Evolutionary conservation across 2,329 filamentous ascomycete genomes (phyloP), one percentile per base, ranked within the genome.

Genomic region (Hypoxylon sp.): DNA sequence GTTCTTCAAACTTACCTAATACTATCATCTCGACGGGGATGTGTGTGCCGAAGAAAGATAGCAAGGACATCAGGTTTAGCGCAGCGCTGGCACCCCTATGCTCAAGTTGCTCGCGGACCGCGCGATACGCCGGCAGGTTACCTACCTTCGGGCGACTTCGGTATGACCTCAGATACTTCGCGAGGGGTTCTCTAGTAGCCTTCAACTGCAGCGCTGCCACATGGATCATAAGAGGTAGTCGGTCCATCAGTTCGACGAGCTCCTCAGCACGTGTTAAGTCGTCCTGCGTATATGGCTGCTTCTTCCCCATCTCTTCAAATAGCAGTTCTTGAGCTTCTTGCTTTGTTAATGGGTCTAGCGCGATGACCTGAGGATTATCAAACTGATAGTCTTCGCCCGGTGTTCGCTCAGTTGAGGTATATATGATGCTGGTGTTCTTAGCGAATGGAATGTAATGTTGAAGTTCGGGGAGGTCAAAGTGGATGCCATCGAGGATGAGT

Each of bases 221-320:
- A 72, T 92, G 89, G 19, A 93, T 90, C 69, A 91, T 91, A 6
- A 92, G 80, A 0, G 91, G 90, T 13, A 92, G 80, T 60, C 88
- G 85, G 21, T 88, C 88, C 80, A 92, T 89, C 50, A 89, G 78
- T 47, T 86, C 83, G 1, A 92, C 89, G 15, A 92, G 75, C 65
- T 91, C 86, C n/a, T 82, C 83, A 0, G 89, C 89, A 62, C 87
- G 86, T 37, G 79, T 81, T 7, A 82, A 76, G 69, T 92, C 89
- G 32, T 87, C 84, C 10, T 81, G 78, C 0, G 82, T 86, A 75
- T 80, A 84, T 0, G 89, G 87, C 62, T 83, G 80, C 66, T 81
- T 86, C 72, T 88, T 89, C 10, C 86, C 87, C 66, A 92, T 82
- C 72, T 91, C 89, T 11, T 87, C 84, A 48, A 91, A 84, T 6